Percentiles rank a stretch among this genome's conserved stretches.
phyloP scores from a whole-genome alignment of 768 basidiomycete species.

The Pleurotus tuoliensis region DNA sequence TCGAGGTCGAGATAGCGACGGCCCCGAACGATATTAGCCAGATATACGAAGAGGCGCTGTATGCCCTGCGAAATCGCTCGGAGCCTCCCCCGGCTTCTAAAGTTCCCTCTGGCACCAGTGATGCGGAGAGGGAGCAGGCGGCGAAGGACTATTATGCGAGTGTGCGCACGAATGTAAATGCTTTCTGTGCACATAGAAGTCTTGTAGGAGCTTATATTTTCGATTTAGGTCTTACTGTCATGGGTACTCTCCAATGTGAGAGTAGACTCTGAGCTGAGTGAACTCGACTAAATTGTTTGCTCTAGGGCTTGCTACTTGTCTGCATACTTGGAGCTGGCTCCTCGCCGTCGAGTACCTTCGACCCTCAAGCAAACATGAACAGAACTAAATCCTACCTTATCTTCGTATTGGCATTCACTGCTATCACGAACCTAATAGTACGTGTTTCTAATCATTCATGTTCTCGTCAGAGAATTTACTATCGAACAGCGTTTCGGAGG shows the following conservation, averaged over 20 bases:
- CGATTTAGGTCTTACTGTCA: conserved; percentile 53
- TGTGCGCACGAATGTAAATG: conserved; percentile 71
- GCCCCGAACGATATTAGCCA: conserved; percentile 80
- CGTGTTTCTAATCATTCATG: conserved; percentile 10
- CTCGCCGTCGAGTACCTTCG: conserved; percentile 58
- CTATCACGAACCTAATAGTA: conserved; percentile 67
- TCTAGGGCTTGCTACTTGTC: conserved; percentile 47
- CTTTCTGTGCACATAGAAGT: neutral
- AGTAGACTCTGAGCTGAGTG: conserved; percentile 1
- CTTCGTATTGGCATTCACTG: conserved; percentile 79
- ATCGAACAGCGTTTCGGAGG: conserved; percentile 25
- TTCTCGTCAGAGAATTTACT: neutral
- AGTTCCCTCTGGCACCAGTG: conserved; percentile 26
- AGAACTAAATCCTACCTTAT: conserved; percentile 73
- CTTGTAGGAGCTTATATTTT: neutral
- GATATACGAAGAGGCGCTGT: conserved; percentile 80
- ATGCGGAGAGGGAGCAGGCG: conserved; percentile 65
- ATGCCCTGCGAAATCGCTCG: conserved; percentile 55
- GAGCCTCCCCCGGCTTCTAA: conserved; percentile 33
- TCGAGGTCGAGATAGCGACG: conserved; percentile 83
- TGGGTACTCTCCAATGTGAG: conserved; percentile 86
- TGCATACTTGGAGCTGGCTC: conserved; percentile 58
- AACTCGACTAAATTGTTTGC: neutral
- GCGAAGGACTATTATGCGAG: conserved; percentile 87
- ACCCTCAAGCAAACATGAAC: conserved; percentile 37